These are phyloP conservation scores for Hemileccinum rubropunctum DNA, from an alignment of 768 basidiomycete species.

Conservation along the genomic window DNA sequence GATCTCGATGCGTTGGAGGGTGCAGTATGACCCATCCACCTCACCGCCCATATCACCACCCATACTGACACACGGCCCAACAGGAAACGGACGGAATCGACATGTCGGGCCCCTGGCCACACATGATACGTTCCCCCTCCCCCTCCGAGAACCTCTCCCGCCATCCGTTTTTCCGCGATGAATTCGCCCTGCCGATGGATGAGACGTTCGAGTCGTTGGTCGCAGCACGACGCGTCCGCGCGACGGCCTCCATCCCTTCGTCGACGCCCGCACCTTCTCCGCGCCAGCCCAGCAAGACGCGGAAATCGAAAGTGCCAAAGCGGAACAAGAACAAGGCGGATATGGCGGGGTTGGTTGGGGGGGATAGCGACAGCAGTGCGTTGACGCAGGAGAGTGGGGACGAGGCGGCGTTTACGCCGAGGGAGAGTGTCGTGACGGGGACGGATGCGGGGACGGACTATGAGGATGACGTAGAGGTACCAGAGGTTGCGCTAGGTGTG, in stretches of 20 bases:
- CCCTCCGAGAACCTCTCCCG: slow-evolving; percentile 63
- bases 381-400: slow-evolving; percentile 82
- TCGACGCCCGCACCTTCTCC: slow-evolving; percentile 58
- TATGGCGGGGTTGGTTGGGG: slow-evolving; percentile 71
- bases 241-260: slow-evolving; percentile 51
- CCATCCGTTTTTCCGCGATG: slow-evolving; percentile 74
- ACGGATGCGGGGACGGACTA: slow-evolving; percentile 72
- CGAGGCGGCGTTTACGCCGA: slow-evolving; percentile 58
- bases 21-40: slow-evolving; percentile 36
- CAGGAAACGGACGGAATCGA: slow-evolving; percentile 50
- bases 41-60: background rate
- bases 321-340: slow-evolving; percentile 44
- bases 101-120: slow-evolving; percentile 40
- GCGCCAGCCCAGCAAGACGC: slow-evolving; percentile 34
- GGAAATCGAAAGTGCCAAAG: slow-evolving; percentile 50
- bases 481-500: slow-evolving; percentile 58
- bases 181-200: slow-evolving; percentile 62
- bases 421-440: slow-evolving; percentile 66
- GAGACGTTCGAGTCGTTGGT: slow-evolving; percentile 58
- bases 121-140: slow-evolving; percentile 61
- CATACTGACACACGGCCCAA: background rate
- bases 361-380: slow-evolving; percentile 83
- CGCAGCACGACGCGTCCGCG: slow-evolving; percentile 59
- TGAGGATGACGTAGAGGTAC: slow-evolving; percentile 68
- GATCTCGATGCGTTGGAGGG: slow-evolving; percentile 74